Conservation (phyloP, 768 basidiomycete species). For the Cystofilobasidium capitatum region DNA sequence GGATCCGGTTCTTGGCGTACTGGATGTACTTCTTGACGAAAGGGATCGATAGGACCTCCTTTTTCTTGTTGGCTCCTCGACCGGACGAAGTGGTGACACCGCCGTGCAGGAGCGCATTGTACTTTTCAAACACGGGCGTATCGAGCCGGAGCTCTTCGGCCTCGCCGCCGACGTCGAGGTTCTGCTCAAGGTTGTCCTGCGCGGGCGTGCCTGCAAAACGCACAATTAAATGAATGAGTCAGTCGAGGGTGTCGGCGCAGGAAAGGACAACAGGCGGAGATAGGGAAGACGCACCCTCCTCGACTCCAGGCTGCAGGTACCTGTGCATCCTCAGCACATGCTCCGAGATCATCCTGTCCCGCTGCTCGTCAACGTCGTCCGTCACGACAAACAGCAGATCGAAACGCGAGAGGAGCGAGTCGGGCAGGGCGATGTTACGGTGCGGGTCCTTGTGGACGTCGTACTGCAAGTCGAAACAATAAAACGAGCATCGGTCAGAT, state of each 20-base stretch:
- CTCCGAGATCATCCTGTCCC: conserved; percentile 90
- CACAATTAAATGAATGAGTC: not conserved
- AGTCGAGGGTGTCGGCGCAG: not conserved
- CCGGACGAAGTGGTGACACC: conserved; percentile 49
- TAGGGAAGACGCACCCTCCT: conserved; percentile 59
- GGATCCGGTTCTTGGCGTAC: conserved; percentile 80
- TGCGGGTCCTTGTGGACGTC: conserved; percentile 99
- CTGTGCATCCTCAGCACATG: conserved; percentile 96
- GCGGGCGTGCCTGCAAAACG: conserved; percentile 51
- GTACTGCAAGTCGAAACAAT: conserved; percentile 50
- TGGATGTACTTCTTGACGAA: conserved; percentile 99
- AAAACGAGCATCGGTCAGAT: not conserved
- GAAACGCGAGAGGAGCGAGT: conserved; percentile 96
- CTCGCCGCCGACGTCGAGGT: conserved; percentile 74
- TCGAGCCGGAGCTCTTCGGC: conserved; percentile 49
- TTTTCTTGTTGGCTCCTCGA: conserved; percentile 45
- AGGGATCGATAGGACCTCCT: conserved; percentile 79
- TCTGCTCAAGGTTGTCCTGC: conserved; percentile 76
- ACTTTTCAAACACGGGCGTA: conserved; percentile 85
- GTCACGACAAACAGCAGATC: conserved; percentile 96
- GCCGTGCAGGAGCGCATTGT: conserved; percentile 84
- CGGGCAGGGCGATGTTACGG: conserved; percentile 94
- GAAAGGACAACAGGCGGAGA: no score
- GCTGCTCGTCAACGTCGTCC: conserved; percentile 90
- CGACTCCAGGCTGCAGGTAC: conserved; percentile 88